Base-by-base conservation (phyloP, 1,284 basidiomycete species). In the Cutaneotrichosporon curvatum region DNA sequence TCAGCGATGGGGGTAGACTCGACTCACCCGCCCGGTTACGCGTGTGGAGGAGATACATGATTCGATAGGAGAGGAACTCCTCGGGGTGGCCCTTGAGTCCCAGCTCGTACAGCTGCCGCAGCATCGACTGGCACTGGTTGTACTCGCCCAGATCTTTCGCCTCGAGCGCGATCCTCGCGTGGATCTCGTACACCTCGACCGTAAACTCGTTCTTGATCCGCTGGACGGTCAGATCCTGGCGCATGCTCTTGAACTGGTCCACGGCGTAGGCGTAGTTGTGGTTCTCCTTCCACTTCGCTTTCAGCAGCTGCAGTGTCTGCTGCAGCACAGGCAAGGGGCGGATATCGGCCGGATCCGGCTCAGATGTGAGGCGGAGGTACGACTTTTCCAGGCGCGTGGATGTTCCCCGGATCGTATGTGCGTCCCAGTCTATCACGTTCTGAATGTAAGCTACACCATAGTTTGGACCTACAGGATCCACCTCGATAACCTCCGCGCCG, bases 181-280 rank as follows among this genome's bases (percentile, higher is more conserved):
- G 95, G 38, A 92, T 95, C 71, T 99, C 95, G 68, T 99, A 99
- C 11, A 97, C 94, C 70, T 85, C 81, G 30, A 94, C 91, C 0
- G 95, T 97, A 63, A 99, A 97, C 46, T 95, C 88, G 62, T 96
- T 98, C 76, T 96, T 96, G 67, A 99, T 96, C 30, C 94, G 83
- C 76, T 99, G 95, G n/a, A 94, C 94, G 53, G 91, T 97, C 53
- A 99, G 77, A 75, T 99, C 95, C 72, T 98, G 95, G 40, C 95
- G 82, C 58, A 99, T 76, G 65, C 87, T 90, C 77, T 98, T 98
- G 75, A 99, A 90, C 73, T 98, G 95, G 65, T 89, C 95, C 66
- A 94, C 90, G 63, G 96, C 89, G 82, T 90, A 98, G 45, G 80
- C 77, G 67, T 99, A 67, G 53, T 87, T 83, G 47, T 77, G 75